Evolutionary conservation across 345 rosid species (phyloP).

Genomic region (Xanthoceras sorbifolium): DNA sequence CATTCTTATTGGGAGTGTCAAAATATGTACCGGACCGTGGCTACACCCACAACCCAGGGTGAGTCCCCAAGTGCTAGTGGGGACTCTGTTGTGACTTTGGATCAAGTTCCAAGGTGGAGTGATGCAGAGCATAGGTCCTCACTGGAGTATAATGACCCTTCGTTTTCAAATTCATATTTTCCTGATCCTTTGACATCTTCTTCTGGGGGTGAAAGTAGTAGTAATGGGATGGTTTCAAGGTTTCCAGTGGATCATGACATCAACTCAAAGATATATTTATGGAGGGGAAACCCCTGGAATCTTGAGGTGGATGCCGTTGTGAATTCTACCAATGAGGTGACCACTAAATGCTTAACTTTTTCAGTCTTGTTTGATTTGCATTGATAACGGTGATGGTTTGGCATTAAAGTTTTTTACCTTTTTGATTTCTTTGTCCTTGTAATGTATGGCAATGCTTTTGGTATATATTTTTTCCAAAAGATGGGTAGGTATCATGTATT

Average conservation of each 20-base stretch:
- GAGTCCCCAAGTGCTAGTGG: constrained; percentile 57
- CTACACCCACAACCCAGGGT: constrained; percentile 56
- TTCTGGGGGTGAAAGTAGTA: constrained; percentile 50
- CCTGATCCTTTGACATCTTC: constrained; percentile 70
- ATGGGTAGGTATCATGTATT: background rate
- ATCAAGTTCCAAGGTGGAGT: constrained; percentile 91
- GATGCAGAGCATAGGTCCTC: constrained; percentile 70
- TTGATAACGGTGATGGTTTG: background rate
- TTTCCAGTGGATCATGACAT: constrained; percentile 88
- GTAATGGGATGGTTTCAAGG: constrained; percentile 65
- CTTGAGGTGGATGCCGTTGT: constrained; percentile 98
- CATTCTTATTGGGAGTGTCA: constrained; percentile 26
- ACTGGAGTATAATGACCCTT: constrained; percentile 49
- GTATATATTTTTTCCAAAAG: background rate
- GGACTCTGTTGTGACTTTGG: constrained; percentile 74
- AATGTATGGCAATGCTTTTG: background rate
- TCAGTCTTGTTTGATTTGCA: constrained; percentile 1
- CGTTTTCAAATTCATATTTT: constrained; percentile 57
- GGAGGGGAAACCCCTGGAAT: constrained; percentile 99
- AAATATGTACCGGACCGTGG: constrained; percentile 68
- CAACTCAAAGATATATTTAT: constrained; percentile 77
- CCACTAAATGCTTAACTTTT: constrained; percentile 14
- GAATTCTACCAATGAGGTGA: constrained; percentile 95
- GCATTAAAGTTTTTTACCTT: background rate
- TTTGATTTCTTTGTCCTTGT: background rate